Conservation (phyloP, 2,329 filamentous ascomycete species). For the Alternaria sp. region DNA sequence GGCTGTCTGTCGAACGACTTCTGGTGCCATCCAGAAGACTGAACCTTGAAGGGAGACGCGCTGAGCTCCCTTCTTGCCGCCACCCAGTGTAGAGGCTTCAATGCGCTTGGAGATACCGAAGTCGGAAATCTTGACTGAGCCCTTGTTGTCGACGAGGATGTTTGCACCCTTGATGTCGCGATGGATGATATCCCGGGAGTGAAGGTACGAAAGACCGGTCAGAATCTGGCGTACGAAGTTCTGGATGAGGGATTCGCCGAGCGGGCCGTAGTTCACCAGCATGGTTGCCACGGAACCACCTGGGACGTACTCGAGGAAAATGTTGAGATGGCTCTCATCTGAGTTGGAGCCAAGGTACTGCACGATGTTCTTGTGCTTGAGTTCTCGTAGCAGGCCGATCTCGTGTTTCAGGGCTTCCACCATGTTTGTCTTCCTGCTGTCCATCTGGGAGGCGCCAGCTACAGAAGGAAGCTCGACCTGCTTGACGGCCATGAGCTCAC, state of each 20-base stretch:
- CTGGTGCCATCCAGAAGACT: slow-evolving; percentile 99
- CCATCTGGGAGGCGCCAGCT: slow-evolving; percentile 72
- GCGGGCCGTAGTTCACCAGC: slow-evolving; percentile 96
- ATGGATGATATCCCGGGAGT: slow-evolving; percentile 95
- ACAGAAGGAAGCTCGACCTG: slow-evolving; percentile 92
- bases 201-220: slow-evolving; percentile 88
- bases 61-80: slow-evolving; percentile 45
- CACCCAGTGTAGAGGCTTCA: slow-evolving; percentile 78
- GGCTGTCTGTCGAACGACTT: slow-evolving; percentile 96
- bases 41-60: slow-evolving; percentile 87
- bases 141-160: slow-evolving; percentile 98
- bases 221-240: slow-evolving; percentile 98
- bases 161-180: slow-evolving; percentile 99
- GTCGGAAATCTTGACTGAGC: slow-evolving; percentile 98
- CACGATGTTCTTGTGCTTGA: slow-evolving; percentile 96
- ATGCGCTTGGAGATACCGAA: slow-evolving; percentile 99
- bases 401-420: slow-evolving; percentile 96
- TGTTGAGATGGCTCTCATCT: slow-evolving; percentile 90
- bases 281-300: slow-evolving; percentile 97
- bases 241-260: slow-evolving; percentile 89
- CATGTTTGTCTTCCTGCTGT: slow-evolving; percentile 96
- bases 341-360: slow-evolving; percentile 96
- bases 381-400: slow-evolving; percentile 89
- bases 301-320: slow-evolving; percentile 99
- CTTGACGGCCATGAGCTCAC: slow-evolving; percentile 97